Conservation (phyloP, 176 grass and related monocot genomes). For the Eleusine indica region DNA sequence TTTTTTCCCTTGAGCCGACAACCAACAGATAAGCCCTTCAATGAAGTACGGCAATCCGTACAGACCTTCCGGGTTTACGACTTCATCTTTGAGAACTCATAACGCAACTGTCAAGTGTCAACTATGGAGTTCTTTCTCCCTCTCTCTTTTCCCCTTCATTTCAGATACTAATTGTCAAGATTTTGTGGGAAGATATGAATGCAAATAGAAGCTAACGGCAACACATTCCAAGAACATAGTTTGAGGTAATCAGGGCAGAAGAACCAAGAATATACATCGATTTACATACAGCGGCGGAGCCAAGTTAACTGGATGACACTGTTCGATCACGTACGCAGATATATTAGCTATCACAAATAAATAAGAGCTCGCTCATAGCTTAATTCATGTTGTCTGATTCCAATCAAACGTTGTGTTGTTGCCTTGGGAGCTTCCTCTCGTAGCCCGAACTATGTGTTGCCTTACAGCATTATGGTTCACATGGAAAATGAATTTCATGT, state of each 20-base stretch:
- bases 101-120: no score
- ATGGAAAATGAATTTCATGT: slow-evolving; percentile 64
- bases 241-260: neutral
- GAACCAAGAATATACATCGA: slow-evolving; percentile 9
- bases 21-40: neutral
- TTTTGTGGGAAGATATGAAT: neutral
- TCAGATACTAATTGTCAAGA: neutral
- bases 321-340: neutral
- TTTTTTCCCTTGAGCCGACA: no score
- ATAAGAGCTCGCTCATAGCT: slow-evolving; percentile 14
- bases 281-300: slow-evolving; percentile 6
- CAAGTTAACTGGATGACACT: slow-evolving; percentile 6
- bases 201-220: neutral
- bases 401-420: slow-evolving; percentile 24
- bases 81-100: no score
- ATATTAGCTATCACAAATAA: neutral
- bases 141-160: neutral
- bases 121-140: neutral
- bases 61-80: neutral
- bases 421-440: slow-evolving; percentile 26
- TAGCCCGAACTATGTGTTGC: neutral
- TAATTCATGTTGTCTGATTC: slow-evolving; percentile 39
- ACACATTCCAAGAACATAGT: neutral
- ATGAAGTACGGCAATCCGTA: neutral
- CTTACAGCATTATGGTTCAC: slow-evolving; percentile 46